A percentile compares a stretch with the other conserved stretches of the same genome.
Evolutionary conservation across 192 early-diverging fungal genomes (phyloP).

Genomic region (Backusella mclennaniae): DNA sequence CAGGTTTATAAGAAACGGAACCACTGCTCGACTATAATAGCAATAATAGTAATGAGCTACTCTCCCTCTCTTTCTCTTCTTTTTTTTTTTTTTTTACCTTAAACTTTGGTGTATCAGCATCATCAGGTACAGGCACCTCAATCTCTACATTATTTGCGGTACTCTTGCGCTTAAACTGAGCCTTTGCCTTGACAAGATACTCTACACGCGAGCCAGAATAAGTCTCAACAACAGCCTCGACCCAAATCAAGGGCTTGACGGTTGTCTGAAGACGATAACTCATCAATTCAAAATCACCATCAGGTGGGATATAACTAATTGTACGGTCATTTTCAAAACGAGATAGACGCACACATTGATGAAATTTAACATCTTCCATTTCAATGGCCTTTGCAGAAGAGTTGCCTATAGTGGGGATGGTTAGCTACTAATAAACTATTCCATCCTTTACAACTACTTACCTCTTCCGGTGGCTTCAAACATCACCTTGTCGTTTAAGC

Average conservation of each 20-base stretch:
- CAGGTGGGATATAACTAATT: constrained; percentile 86
- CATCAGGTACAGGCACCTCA: constrained; percentile 94
- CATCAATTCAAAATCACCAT: constrained; percentile 74
- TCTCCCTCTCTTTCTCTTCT: not conserved
- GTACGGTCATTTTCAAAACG: constrained; percentile 88
- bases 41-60: not conserved
- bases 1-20: constrained; percentile 89
- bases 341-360: constrained; percentile 87
- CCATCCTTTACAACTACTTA: constrained; percentile 44
- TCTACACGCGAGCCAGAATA: constrained; percentile 93
- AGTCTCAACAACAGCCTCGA: constrained; percentile 80
- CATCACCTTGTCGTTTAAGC: constrained; percentile 88
- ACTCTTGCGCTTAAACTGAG: constrained; percentile 96
- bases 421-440: not conserved
- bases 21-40: constrained; percentile 72
- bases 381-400: constrained; percentile 68
- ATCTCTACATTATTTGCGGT: constrained; percentile 99
- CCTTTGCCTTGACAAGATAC: constrained; percentile 95
- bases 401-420: not conserved
- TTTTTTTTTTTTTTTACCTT: constrained; percentile 49
- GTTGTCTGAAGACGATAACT: constrained; percentile 84
- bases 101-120: constrained; percentile 93
- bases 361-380: constrained; percentile 91
- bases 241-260: constrained; percentile 81
- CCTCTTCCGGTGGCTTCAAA: constrained; percentile 74